Evolutionary conservation across 2,329 filamentous ascomycete species (phyloP), one percentile per base, ranked within the genome.

Genomic region (Calonectria hongkongensis): DNA sequence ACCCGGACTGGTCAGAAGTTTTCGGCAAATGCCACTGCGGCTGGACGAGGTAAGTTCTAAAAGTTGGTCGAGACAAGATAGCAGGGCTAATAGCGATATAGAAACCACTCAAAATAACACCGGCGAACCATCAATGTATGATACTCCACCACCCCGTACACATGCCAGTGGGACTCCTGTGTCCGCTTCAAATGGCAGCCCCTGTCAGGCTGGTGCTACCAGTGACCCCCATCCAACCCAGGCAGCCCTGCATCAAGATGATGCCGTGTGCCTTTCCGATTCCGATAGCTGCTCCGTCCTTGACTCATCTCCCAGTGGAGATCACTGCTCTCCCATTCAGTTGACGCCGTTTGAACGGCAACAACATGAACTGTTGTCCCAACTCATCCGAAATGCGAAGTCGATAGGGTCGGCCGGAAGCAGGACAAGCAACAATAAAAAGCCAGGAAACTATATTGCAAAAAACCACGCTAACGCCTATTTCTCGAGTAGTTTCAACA

Each of bases 101-200:
- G 74, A 74, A 68, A 56, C 74, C 50, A 66, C 62, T 15, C 66
- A 66, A 28, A 71, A 72, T 28, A 73, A 65, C 15, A 58, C 73
- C 45, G 79, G 81, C 36, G 82, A 81, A 48, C 83, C 85, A 74
- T 86, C 87, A 84, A 86, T 88, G 88, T 90, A 90, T 84, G 88
- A 75, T 78, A 71, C 72, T 71, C 48, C 72, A 75, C 48, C 71
- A 74, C 73, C 69, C 75, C 73, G 62, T 73, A 74, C 80, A 69
- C 73, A 73, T 70, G 56, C 68, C 63, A 73, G 73, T 15, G 63
- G 72, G 62, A 62, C 60, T 56, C 33, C 60, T 66, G 45, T 71
- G 15, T 47, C 68, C 51, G 71, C 54, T 70, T 72, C 63, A 70
- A 73, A 66, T 33, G 74, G 54, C 69, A 68, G 66, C 68, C 65